A percentile compares a stretch with the other conserved stretches of the same genome.
phyloP scores from a whole-genome alignment of 306 rosid genomes.

The Castanopsis chinensis region DNA sequence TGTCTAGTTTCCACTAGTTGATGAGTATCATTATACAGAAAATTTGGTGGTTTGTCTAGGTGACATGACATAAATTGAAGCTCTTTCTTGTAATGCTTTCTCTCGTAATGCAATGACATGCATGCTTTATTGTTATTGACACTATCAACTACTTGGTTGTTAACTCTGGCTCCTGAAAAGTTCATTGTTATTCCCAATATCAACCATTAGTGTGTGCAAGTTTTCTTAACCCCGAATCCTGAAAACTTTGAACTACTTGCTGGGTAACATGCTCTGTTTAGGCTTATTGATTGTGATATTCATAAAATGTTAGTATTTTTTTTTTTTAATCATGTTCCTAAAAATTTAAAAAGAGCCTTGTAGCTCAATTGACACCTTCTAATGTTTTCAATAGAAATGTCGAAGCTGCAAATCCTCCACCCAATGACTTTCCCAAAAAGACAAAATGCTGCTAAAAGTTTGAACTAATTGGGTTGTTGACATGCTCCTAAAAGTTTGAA shows the following conservation, averaged over 20 bases:
- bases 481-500: too few relatives aligned
- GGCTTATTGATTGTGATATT: neutral
- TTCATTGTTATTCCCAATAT: neutral
- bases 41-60: neutral
- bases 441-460: too few relatives aligned
- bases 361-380: too few relatives aligned
- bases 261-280: neutral
- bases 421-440: too few relatives aligned
- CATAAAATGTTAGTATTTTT: too few relatives aligned
- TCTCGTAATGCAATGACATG: neutral
- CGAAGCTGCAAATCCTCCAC: too few relatives aligned
- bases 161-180: too few relatives aligned
- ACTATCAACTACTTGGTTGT: too few relatives aligned
- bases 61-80: neutral
- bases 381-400: too few relatives aligned
- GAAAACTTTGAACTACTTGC: neutral
- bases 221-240: conserved; percentile 1
- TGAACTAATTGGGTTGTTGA: too few relatives aligned
- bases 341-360: too few relatives aligned
- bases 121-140: neutral
- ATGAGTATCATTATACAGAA: neutral
- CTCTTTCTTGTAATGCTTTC: neutral
- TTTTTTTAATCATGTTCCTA: too few relatives aligned
- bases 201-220: neutral
- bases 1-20: neutral